Percentiles rank a stretch among this genome's conserved stretches.
Evolutionary conservation across 352 stramenopile species (phyloP).

Genomic region (Globisporangium okanoganense): DNA sequence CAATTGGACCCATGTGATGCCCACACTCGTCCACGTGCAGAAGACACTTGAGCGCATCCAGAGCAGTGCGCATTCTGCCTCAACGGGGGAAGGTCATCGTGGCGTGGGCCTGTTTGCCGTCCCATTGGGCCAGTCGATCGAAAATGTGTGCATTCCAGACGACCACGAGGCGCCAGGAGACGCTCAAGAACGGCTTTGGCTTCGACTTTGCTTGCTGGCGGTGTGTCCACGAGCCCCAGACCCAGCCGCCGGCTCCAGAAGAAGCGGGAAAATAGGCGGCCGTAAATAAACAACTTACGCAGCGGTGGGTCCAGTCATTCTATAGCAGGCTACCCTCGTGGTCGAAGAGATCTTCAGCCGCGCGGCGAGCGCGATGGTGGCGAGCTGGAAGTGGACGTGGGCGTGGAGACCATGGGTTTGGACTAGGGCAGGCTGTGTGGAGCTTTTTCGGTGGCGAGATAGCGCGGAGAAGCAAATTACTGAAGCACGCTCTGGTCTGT

Average conservation of each 20-base stretch:
- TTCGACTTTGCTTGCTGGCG: slow-evolving; percentile 47
- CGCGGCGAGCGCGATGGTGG: too few relatives aligned
- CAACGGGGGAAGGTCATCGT: slow-evolving; percentile 33
- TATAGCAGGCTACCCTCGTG: too few relatives aligned
- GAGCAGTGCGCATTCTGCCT: slow-evolving; percentile 54
- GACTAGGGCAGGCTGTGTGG: too few relatives aligned
- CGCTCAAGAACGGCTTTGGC: slow-evolving; percentile 40
- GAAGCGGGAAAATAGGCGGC: slow-evolving; percentile 3
- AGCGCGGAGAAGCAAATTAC: too few relatives aligned
- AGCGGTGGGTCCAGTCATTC: too few relatives aligned
- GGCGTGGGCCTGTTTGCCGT: slow-evolving; percentile 58
- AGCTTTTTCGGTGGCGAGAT: too few relatives aligned
- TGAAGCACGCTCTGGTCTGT: too few relatives aligned
- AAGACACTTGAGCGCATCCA: slow-evolving; percentile 36
- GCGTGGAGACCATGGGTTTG: too few relatives aligned
- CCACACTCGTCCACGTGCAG: slow-evolving; percentile 22
- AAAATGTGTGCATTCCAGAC: slow-evolving; percentile 58
- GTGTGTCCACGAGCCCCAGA: slow-evolving; percentile 23
- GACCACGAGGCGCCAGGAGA: slow-evolving; percentile 26
- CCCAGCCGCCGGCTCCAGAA: background rate
- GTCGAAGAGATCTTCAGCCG: too few relatives aligned
- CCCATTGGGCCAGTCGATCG: slow-evolving; percentile 23
- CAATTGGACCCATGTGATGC: too few relatives aligned
- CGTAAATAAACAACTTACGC: slow-evolving; percentile 28
- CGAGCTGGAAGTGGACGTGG: too few relatives aligned